These are phyloP conservation scores for Plasmodium reichenowi DNA, from an alignment of 169 alveolate species.

Conservation along the genomic window DNA sequence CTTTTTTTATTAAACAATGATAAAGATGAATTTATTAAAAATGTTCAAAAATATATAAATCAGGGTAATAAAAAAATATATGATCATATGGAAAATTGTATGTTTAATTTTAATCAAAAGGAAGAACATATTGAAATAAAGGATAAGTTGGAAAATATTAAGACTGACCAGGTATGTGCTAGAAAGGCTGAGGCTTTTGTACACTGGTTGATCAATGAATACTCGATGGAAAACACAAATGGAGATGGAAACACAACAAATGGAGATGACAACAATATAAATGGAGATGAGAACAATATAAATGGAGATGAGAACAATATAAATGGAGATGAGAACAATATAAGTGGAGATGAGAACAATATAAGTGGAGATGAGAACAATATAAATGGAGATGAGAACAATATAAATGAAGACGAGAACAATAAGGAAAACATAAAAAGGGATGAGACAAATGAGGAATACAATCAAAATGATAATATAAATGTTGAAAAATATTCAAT, in stretches of 20 bases:
- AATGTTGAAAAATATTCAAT: neutral
- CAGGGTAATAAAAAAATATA: conserved; percentile 7
- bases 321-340: neutral
- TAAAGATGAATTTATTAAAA: conserved; percentile 26
- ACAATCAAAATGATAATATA: neutral
- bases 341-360: neutral
- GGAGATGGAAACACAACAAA: neutral
- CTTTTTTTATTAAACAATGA: conserved; percentile 39
- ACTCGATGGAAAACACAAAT: neutral
- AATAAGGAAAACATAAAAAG: neutral
- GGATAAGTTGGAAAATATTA: conserved; percentile 21
- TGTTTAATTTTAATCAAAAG: conserved; percentile 37
- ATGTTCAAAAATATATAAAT: conserved; percentile 35
- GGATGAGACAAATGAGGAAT: neutral
- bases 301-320: neutral
- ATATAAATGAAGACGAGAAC: neutral
- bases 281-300: neutral
- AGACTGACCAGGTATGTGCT: conserved; percentile 21
- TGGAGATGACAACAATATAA: neutral
- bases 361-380: neutral
- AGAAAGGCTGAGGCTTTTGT: conserved; percentile 61
- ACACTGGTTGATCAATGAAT: conserved; percentile 69
- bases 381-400: neutral
- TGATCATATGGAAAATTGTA: conserved; percentile 26
- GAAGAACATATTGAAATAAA: conserved; percentile 5